Evolutionary conservation across 192 early-diverging fungal genomes (phyloP), one percentile per base, ranked within the genome.

Genomic region (Dissophora ornata): DNA sequence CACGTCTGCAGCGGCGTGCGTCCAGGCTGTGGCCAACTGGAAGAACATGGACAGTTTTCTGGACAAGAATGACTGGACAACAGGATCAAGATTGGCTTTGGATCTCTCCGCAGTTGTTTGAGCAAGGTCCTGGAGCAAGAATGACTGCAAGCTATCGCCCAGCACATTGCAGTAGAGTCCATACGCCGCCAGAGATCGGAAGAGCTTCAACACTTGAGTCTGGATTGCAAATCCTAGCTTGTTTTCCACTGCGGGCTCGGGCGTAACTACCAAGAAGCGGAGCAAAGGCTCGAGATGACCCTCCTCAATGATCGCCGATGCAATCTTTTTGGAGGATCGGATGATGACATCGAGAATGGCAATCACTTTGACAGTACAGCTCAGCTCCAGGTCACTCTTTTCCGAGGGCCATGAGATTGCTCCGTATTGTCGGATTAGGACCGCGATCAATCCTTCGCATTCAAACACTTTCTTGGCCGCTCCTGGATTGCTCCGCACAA

Each of bases 91-190:
- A 24, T 26, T 21, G 2, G 29, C 10, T 5, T 66, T 34, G 9
- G 57, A 57, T 42, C 41, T 24, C 32, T 52, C 46, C 3, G 57
- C 22, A 1, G 66, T 38, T 3, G 57, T 36, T 0, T 62, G 44
- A 9, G 62, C 52, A 25, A 52, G 47, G 12, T 84, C 62, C 70
- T 80, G 78, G 7, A 61, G 42, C 33, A 80, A 41, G 9, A 79
- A 26, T 3, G 75, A 52, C 19, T 71, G 65, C 4, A 80, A 28
- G 19, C 80, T 60, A 25, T 86, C 84, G 4, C 63, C 70, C 4
- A 86, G 38, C 16, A 82, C 79, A 24, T 83, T 79, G 22, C 83
- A 73, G 21, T 84, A 80, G n/a, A 88, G 68, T 25, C 87, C 87
- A 65, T 88, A 85, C 10, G 69, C 78, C 18, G 77, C 64, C 7